Evolutionary conservation across 2,329 filamentous ascomycete species (phyloP).

Genomic region (Daldinia sp.): DNA sequence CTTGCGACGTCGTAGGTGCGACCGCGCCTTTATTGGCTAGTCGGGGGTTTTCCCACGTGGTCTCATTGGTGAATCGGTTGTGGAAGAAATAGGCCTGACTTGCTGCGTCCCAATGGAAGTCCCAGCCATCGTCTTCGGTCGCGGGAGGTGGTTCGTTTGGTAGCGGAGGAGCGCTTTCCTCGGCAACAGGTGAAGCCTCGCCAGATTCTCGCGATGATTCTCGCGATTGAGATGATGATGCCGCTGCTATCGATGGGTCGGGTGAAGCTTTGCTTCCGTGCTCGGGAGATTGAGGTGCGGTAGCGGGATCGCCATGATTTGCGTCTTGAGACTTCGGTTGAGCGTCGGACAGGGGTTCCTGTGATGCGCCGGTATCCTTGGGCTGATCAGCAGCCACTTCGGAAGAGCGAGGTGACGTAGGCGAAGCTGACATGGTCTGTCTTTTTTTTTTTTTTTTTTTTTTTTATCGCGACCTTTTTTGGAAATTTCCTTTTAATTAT

Average conservation of each 20-base stretch:
- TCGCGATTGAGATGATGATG: conserved; percentile 35
- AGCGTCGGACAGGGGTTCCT: conserved; percentile 34
- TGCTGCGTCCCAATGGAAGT: conserved; percentile 78
- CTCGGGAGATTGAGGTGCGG: conserved; percentile 19
- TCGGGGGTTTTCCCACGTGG: conserved; percentile 90
- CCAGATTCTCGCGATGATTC: conserved; percentile 44
- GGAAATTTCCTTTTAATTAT: conserved; percentile 5
- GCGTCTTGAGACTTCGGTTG: conserved; percentile 39
- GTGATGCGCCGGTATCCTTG: conserved; percentile 34
- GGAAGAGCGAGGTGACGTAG: conserved; percentile 39
- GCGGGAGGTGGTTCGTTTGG: conserved; percentile 55
- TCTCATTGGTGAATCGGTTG: conserved; percentile 80
- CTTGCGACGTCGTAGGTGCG: conserved; percentile 40
- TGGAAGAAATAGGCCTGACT: conserved; percentile 83
- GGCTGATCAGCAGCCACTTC: conserved; percentile 42
- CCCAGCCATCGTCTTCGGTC: conserved; percentile 81
- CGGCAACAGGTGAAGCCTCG: conserved; percentile 40
- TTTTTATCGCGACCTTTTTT: conserved; percentile 20
- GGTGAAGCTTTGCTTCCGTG: conserved; percentile 14
- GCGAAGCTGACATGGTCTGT: conserved; percentile 34
- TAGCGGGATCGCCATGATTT: conserved; percentile 35
- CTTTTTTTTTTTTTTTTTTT: not conserved
- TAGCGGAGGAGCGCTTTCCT: conserved; percentile 52
- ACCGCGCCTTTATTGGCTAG: conserved; percentile 62
- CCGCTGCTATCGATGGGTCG: conserved; percentile 26